Conservation (phyloP, 164 flowering plant genomes). For the Sextonia rubra region DNA sequence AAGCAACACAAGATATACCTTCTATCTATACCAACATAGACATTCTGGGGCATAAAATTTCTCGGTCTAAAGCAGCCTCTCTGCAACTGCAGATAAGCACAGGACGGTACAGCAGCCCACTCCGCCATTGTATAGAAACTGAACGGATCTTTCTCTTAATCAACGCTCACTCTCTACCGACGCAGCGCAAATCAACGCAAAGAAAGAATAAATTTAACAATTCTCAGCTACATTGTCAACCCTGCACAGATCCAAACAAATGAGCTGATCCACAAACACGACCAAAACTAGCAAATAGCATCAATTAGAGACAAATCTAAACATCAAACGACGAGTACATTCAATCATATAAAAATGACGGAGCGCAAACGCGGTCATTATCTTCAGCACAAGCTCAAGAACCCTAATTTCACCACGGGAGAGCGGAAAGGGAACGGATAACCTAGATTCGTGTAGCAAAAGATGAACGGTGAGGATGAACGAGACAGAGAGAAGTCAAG, state of each 20-base stretch:
- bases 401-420: too few relatives aligned
- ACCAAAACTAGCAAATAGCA: neutral
- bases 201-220: neutral
- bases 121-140: constrained; percentile 34
- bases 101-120: constrained; percentile 28
- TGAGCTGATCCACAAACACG: neutral
- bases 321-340: neutral
- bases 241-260: constrained; percentile 1
- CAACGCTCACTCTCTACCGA: constrained; percentile 11
- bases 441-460: neutral
- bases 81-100: constrained; percentile 26
- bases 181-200: too few relatives aligned
- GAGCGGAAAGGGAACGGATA: too few relatives aligned
- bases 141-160: neutral
- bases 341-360: too few relatives aligned
- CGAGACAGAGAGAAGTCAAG: neutral
- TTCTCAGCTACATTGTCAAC: neutral
- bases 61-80: constrained; percentile 15
- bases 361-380: too few relatives aligned
- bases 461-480: neutral
- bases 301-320: neutral
- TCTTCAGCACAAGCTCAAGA: too few relatives aligned
- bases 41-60: constrained; percentile 12
- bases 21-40: constrained; percentile 12
- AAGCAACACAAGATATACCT: constrained; percentile 24